Conservation (phyloP, 129 eudicot species). For the Flaveria trinervia region DNA sequence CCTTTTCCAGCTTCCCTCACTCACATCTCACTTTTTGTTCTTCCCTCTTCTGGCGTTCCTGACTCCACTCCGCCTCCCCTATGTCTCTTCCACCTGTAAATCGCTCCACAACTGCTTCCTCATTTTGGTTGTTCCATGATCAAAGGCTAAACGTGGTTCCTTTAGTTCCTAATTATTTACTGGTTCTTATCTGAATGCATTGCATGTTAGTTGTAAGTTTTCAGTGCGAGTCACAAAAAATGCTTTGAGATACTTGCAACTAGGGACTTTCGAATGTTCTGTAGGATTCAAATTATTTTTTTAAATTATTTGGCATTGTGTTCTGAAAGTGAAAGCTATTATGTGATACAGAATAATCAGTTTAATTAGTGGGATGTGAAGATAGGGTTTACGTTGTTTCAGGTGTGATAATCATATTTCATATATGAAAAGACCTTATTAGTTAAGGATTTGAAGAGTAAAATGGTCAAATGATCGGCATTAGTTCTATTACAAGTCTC, state of each 20-base stretch:
- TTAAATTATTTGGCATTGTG: neutral
- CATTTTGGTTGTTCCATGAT: too few species aligned
- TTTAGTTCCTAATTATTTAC: neutral
- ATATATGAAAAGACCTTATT: too few species aligned
- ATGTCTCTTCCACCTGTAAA: neutral
- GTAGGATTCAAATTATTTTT: too few species aligned
- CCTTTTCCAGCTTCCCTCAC: too few species aligned
- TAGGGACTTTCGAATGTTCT: neutral
- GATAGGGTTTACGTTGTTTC: neutral
- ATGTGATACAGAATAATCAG: neutral
- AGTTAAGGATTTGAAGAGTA: too few species aligned
- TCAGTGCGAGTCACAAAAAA: too few species aligned
- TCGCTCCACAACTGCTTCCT: neutral
- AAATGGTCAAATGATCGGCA: too few species aligned
- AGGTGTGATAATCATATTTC: neutral
- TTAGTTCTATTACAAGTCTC: too few species aligned
- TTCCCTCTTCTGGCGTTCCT: too few species aligned
- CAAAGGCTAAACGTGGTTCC: neutral
- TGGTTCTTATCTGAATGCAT: neutral
- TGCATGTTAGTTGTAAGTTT: neutral
- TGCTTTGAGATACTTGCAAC: neutral
- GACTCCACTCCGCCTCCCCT: too few species aligned
- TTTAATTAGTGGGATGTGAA: neutral
- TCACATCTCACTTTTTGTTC: too few species aligned
- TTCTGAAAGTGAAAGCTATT: neutral